These are phyloP conservation scores for Corymbia calophylla DNA, from an alignment of 441 rosid genomes.

Conservation along the genomic window DNA sequence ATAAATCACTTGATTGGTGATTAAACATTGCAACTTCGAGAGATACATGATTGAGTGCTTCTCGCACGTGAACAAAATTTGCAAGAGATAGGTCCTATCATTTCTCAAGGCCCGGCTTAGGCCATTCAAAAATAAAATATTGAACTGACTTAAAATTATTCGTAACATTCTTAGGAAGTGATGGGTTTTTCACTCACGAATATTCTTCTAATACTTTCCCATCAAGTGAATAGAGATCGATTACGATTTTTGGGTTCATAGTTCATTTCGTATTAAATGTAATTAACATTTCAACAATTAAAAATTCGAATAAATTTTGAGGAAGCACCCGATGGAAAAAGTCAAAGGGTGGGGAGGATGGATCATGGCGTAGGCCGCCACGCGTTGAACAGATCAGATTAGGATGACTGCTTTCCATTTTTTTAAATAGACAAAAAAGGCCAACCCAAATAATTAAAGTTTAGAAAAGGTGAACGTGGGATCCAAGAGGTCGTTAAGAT, in stretches of 20 bases:
- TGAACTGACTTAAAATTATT: not conserved
- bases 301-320: not conserved
- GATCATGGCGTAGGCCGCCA: not conserved
- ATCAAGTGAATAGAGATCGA: no score
- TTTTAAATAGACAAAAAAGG: not conserved
- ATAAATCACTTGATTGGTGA: rapidly evolving
- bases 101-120: not conserved
- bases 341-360: not conserved
- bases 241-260: no score
- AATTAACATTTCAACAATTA: no score
- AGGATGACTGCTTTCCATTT: not conserved
- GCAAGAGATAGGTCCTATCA: not conserved
- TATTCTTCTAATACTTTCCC: not conserved
- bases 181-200: not conserved
- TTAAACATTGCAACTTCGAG: not conserved
- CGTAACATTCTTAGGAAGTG: not conserved
- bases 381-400: not conserved
- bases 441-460: not conserved
- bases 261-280: no score
- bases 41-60: not conserved
- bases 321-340: not conserved
- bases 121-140: not conserved
- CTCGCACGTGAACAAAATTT: rapidly evolving
- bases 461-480: not conserved
- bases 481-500: not conserved